phyloP scores from a whole-genome alignment of 116 monocot species.

The Phalaenopsis hybrid region DNA sequence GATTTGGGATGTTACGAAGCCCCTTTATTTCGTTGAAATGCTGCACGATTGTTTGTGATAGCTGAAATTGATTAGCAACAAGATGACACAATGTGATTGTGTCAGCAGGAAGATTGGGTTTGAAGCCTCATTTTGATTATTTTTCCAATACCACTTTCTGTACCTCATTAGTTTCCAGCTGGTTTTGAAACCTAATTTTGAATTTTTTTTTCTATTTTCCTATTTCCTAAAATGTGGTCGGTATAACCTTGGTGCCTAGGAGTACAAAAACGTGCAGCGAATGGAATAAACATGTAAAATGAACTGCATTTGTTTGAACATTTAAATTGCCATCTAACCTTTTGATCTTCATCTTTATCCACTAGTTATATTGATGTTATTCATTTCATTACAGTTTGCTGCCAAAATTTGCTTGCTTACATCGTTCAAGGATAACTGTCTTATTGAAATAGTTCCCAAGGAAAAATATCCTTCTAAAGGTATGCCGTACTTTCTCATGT shows the following conservation, averaged over 20 bases:
- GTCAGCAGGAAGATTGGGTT: too few species aligned
- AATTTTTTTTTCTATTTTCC: not conserved
- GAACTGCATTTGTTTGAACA: conserved; percentile 2
- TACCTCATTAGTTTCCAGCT: too few species aligned
- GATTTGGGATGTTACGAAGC: too few species aligned
- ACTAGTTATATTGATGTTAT: not conserved
- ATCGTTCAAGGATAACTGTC: conserved; percentile 74
- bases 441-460: conserved; percentile 73
- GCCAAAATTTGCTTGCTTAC: conserved; percentile 80
- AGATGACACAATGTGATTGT: too few species aligned
- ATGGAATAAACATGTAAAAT: not conserved
- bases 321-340: not conserved
- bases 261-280: not conserved
- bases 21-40: too few species aligned
- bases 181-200: not conserved
- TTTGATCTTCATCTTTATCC: not conserved
- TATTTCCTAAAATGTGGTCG: not conserved
- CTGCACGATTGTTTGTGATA: too few species aligned
- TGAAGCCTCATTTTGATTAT: not conserved
- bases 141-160: not conserved
- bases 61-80: too few species aligned
- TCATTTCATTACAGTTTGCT: conserved; percentile 44
- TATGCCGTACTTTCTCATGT: conserved; percentile 14
- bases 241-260: not conserved
- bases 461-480: conserved; percentile 59